Evolutionary conservation across 2,329 filamentous ascomycete species (phyloP).

Genomic region (Claviceps monticola): DNA sequence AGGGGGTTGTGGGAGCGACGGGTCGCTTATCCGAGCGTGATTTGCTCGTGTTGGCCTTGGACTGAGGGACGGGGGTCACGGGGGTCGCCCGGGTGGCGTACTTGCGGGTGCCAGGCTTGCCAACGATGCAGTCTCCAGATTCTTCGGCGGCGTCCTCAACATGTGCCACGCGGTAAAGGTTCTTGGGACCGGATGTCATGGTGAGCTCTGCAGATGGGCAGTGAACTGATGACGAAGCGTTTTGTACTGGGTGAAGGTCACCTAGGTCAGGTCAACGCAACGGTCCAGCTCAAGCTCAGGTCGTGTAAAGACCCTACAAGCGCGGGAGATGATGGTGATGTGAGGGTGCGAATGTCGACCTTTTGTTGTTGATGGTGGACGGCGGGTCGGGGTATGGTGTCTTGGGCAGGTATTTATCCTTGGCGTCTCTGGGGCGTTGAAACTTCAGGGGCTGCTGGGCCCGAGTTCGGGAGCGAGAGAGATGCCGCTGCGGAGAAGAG

Average conservation of each 20-base stretch:
- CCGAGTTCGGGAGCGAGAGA: conserved; percentile 5
- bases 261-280: conserved; percentile 1
- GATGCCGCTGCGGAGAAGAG: conserved; percentile 4
- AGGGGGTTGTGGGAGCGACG: conserved; percentile 22
- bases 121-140: conserved; percentile 27
- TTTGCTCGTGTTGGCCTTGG: conserved; percentile 38
- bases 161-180: conserved; percentile 24
- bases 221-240: background rate
- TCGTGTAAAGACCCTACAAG: background rate
- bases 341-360: background rate
- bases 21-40: conserved; percentile 26
- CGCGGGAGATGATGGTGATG: conserved; percentile 1
- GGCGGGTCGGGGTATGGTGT: background rate
- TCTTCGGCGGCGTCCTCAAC: conserved; percentile 38
- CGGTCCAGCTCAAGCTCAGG: conserved; percentile 1
- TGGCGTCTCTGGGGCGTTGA: background rate
- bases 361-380: background rate
- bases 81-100: conserved; percentile 36
- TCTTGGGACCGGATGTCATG: conserved; percentile 27
- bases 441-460: background rate
- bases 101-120: conserved; percentile 23
- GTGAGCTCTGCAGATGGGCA: conserved; percentile 10
- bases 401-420: background rate
- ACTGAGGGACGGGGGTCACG: conserved; percentile 16
- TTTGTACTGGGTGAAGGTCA: background rate